Evolutionary conservation across 768 basidiomycete species (phyloP).

Genomic region (Macrolepiota fuliginosa): DNA sequence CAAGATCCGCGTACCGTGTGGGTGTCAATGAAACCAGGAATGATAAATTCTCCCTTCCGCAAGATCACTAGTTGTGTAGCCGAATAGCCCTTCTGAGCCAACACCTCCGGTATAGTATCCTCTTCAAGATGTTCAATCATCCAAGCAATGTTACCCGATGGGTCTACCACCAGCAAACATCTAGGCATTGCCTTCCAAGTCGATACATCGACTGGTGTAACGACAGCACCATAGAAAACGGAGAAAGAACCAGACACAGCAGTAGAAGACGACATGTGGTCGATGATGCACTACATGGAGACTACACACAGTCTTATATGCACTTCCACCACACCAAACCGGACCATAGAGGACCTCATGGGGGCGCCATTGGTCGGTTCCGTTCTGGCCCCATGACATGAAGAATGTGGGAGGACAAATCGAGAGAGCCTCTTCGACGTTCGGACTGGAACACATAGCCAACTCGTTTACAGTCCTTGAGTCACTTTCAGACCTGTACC

Average conservation of each 20-base stretch:
- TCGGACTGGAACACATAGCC: too few species aligned
- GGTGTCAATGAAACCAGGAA: constrained; percentile 91
- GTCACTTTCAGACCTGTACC: too few species aligned
- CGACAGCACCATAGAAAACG: constrained; percentile 53
- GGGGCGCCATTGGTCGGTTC: too few species aligned
- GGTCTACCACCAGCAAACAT: constrained; percentile 55
- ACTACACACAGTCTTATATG: too few species aligned
- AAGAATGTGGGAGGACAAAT: too few species aligned
- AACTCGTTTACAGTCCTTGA: too few species aligned
- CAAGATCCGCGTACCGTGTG: constrained; percentile 63
- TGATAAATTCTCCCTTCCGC: constrained; percentile 61
- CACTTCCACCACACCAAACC: too few species aligned
- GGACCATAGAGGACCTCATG: too few species aligned
- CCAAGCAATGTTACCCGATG: constrained; percentile 61
- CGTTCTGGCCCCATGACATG: too few species aligned
- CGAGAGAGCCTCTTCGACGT: too few species aligned
- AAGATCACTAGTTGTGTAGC: constrained; percentile 38
- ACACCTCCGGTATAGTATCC: constrained; percentile 44
- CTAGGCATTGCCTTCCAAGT: constrained; percentile 44
- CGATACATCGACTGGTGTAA: constrained; percentile 48
- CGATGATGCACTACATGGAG: background rate
- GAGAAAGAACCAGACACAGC: constrained; percentile 18
- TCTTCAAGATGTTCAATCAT: constrained; percentile 55
- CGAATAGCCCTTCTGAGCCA: constrained; percentile 50
- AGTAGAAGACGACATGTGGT: background rate